Conservation (phyloP, 352 stramenopile genomes). For the Pythium grandisporangium region DNA sequence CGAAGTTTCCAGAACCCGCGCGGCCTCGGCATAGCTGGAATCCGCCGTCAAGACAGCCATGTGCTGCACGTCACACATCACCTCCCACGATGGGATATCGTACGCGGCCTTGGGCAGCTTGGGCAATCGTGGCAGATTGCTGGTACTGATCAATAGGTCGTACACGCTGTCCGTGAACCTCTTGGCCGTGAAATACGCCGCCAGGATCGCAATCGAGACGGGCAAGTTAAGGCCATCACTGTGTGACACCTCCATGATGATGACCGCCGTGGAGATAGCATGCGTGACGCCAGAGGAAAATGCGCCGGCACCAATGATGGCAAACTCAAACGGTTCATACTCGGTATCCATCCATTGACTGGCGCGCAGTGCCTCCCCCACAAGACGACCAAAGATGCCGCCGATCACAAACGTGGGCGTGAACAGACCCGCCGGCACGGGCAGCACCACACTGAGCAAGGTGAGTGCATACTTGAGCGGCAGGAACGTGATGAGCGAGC, state of each 20-base stretch:
- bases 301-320: constrained; percentile 87
- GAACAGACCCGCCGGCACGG: constrained; percentile 69
- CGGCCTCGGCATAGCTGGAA: constrained; percentile 55
- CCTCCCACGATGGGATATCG: constrained; percentile 76
- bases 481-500: constrained; percentile 67
- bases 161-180: constrained; percentile 89
- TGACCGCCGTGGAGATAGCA: constrained; percentile 88
- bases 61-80: constrained; percentile 69
- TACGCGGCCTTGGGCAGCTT: constrained; percentile 81
- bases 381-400: constrained; percentile 72
- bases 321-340: constrained; percentile 89
- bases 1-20: constrained; percentile 33
- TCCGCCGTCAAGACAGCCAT: constrained; percentile 60
- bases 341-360: constrained; percentile 47
- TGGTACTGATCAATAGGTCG: constrained; percentile 84
- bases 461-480: constrained; percentile 75
- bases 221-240: constrained; percentile 80
- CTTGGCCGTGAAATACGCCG: constrained; percentile 87
- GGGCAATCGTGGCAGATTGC: constrained; percentile 59
- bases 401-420: constrained; percentile 82
- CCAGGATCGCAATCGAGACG: constrained; percentile 82
- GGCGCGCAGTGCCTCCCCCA: constrained; percentile 63
- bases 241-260: constrained; percentile 91
- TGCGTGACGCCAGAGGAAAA: constrained; percentile 90
- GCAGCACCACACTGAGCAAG: constrained; percentile 64